Evolutionary conservation across 75 land plant species (phyloP).

Genomic region (Larix kaempferi): DNA sequence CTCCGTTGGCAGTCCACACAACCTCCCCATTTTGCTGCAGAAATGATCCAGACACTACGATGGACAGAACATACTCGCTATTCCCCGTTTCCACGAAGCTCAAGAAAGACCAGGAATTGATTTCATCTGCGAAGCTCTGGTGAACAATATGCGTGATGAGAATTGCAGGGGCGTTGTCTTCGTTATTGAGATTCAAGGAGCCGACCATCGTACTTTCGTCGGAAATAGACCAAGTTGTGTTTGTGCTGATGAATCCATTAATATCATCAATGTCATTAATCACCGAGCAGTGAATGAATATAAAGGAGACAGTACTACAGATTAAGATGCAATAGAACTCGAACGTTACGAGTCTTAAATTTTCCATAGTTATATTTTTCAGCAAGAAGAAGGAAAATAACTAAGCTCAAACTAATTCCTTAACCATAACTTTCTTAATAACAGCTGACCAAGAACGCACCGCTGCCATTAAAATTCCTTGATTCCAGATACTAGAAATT

Average conservation of each 20-base stretch:
- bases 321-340: too few species aligned
- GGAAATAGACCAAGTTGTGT: background rate
- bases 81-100: background rate
- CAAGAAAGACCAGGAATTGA: background rate
- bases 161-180: background rate
- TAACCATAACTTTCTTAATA: too few species aligned
- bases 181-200: background rate
- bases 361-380: too few species aligned
- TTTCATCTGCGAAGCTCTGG: background rate
- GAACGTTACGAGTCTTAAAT: too few species aligned
- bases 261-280: too few species aligned
- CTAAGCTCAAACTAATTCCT: too few species aligned
- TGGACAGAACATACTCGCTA: background rate
- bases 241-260: background rate
- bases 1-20: constrained; percentile 13
- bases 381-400: too few species aligned
- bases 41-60: background rate
- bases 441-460: too few species aligned
- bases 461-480: too few species aligned
- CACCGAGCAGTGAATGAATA: too few species aligned
- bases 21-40: background rate
- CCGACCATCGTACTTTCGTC: background rate
- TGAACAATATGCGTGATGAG: background rate
- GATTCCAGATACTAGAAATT: too few species aligned
- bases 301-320: too few species aligned